These are phyloP conservation scores for Neopestalotiopsis sp. DNA, from an alignment of 2,329 filamentous ascomycete genomes.

Conservation along the genomic window DNA sequence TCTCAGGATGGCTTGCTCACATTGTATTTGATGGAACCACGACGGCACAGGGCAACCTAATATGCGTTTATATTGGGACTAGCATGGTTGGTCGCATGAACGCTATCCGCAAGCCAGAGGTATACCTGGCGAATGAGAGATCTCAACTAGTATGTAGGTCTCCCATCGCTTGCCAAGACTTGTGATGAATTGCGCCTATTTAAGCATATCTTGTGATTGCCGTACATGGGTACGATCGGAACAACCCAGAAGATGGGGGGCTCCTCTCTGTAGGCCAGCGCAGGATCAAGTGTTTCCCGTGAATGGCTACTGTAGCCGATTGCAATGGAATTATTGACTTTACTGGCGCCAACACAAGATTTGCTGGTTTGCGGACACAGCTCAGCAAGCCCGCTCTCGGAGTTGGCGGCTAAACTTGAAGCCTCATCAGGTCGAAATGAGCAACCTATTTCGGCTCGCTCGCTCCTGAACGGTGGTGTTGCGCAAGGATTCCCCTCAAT, in stretches of 20 bases:
- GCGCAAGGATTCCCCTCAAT: conserved; percentile 18
- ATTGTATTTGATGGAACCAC: neutral
- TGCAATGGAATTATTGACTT: neutral
- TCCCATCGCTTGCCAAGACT: neutral
- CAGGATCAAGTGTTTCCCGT: neutral
- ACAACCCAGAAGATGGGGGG: neutral
- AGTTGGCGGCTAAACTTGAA: conserved; percentile 17
- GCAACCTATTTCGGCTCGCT: neutral
- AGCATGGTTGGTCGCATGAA: neutral
- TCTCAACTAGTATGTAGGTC: too few relatives aligned
- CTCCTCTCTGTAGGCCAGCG: neutral
- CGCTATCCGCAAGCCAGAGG: neutral
- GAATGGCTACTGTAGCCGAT: neutral
- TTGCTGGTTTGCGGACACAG: neutral
- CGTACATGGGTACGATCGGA: neutral
- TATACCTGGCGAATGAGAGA: neutral
- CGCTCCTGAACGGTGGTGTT: neutral
- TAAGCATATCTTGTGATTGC: neutral
- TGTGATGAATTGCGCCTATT: neutral
- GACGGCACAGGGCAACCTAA: neutral
- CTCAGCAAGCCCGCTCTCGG: neutral
- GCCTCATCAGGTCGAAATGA: neutral
- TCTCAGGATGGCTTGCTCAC: neutral
- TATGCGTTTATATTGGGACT: neutral
- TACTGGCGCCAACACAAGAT: neutral